Base-by-base conservation (phyloP, 2,329 filamentous ascomycete genomes). In the Aspergillus flavus region DNA sequence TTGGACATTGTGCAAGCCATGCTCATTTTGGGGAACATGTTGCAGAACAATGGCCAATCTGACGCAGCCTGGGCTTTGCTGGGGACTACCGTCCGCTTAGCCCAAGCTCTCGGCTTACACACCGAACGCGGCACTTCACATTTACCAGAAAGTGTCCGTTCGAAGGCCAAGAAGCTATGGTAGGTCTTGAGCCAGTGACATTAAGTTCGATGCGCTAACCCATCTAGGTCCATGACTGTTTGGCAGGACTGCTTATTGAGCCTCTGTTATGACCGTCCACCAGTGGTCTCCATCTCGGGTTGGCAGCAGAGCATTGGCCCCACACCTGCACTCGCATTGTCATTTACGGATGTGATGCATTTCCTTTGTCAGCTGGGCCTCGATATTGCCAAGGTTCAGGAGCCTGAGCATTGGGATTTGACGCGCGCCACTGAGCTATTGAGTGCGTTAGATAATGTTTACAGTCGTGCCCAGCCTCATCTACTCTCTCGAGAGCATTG, bases 1-100 rank as follows among this genome's bases (percentile, higher is more conserved):
- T 68, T 86, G 41, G 84, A 87, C 60, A 84, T 80, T 57, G 85
- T 87, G 32, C 84, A 87, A 69, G 82, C 84, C 0, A 76, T 87
- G 12, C 74, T 87, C 2, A 83, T 87, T 6, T 80, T 87, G 2
- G 83, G 84, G 26, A 86, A 87, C 65, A 85, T 71, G 1, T 32
- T 75, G 9, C 72, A 75, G 26, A 75, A 76, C 21, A 71, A 69
- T 57, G 73, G 73, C 2, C 74, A 75, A 57, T 75, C 74, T 2
- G 74, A 76, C 52, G 74, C 70, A 30, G 72, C 71, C 2, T 75
- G 72, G 74, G 73, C 70, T 6, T 58, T 75, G 9, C 61, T 74
- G 12, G 75, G 75, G 0, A 72, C 73, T 1, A 76, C 73, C 0
- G 68, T 75, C 14, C 69, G 75, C 26, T 58, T 77, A 5, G 75